Evolutionary conservation across 202 grass and related monocot species (phyloP).

Genomic region (Zizania palustris): DNA sequence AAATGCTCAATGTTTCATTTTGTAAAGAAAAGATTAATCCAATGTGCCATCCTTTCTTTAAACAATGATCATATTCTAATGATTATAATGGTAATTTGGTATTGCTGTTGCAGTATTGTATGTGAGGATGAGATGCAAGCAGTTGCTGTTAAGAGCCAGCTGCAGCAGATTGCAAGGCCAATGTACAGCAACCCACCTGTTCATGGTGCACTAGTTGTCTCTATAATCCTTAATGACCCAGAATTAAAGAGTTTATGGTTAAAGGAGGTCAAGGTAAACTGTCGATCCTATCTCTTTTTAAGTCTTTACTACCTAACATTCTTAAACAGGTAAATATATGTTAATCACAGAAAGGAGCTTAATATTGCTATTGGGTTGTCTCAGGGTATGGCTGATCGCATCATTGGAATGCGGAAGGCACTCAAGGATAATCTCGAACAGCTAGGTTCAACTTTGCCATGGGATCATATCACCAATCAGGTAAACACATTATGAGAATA

Average conservation of each 20-base stretch:
- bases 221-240: slow-evolving; percentile 83
- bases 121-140: slow-evolving; percentile 95
- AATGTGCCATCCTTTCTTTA: background rate
- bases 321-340: slow-evolving; percentile 9
- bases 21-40: background rate
- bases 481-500: slow-evolving; percentile 44
- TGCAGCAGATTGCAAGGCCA: slow-evolving; percentile 91
- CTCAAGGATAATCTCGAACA: slow-evolving; percentile 82
- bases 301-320: background rate
- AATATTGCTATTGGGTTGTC: slow-evolving; percentile 23
- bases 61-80: slow-evolving; percentile 1
- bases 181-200: slow-evolving; percentile 99
- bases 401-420: slow-evolving; percentile 91
- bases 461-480: slow-evolving; percentile 97
- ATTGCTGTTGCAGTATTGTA: slow-evolving; percentile 65
- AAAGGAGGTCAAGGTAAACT: slow-evolving; percentile 90
- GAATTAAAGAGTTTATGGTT: slow-evolving; percentile 91
- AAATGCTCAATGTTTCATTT: background rate
- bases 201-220: slow-evolving; percentile 90
- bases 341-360: background rate
- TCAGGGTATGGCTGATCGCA: slow-evolving; percentile 93
- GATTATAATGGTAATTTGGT: background rate
- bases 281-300: slow-evolving; percentile 7
- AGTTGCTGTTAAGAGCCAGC: slow-evolving; percentile 90
- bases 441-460: slow-evolving; percentile 78